These are phyloP conservation scores for Psophocarpus tetragonolobus DNA, from an alignment of 306 rosid species.

Conservation along the genomic window DNA sequence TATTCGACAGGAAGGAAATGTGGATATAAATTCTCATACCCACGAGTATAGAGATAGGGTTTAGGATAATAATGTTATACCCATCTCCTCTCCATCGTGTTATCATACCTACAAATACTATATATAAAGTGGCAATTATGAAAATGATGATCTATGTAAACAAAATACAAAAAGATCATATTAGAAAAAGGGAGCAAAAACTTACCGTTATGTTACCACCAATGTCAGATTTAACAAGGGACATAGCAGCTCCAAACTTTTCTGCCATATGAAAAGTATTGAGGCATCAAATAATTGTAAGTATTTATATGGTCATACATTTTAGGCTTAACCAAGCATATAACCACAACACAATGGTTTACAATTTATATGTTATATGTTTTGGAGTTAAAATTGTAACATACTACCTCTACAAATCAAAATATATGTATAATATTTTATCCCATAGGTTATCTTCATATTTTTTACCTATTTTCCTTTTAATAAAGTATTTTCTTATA, in stretches of 20 bases:
- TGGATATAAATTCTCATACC: too few relatives aligned
- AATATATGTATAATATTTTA: background rate
- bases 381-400: background rate
- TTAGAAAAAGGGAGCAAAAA: background rate
- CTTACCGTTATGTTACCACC: constrained; percentile 89
- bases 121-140: constrained; percentile 20
- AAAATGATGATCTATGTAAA: constrained; percentile 15
- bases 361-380: background rate
- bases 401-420: background rate
- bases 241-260: constrained; percentile 96
- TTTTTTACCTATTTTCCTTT: constrained; percentile 12
- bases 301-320: background rate
- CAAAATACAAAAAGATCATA: background rate
- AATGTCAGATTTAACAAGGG: constrained; percentile 80
- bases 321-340: constrained; percentile 9
- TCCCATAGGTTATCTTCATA: background rate
- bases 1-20: too few relatives aligned
- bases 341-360: background rate
- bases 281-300: background rate
- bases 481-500: background rate
- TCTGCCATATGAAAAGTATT: constrained; percentile 56
- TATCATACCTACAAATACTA: too few relatives aligned
- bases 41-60: too few relatives aligned
- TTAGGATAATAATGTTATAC: too few relatives aligned
- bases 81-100: too few relatives aligned